phyloP scores from a whole-genome alignment of 192 early-diverging fungal species.

The Mortierella hygrophila region DNA sequence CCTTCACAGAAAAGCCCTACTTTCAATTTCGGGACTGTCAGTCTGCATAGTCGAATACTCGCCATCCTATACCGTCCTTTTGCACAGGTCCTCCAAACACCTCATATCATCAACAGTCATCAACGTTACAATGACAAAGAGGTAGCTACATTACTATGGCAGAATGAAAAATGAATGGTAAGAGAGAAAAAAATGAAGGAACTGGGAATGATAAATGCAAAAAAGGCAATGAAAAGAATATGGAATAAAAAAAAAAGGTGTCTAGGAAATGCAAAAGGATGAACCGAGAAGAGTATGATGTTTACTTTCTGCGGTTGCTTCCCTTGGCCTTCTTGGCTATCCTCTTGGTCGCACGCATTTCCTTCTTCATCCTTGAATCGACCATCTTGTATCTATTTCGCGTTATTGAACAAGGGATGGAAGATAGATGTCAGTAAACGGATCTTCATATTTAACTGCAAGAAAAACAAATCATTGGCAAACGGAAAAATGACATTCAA shows the following conservation, averaged over 20 bases:
- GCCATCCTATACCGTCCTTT: too few relatives aligned
- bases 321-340: conserved; percentile 73
- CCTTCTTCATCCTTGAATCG: conserved; percentile 97
- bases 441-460: not conserved
- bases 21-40: too few relatives aligned
- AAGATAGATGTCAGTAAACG: conserved; percentile 11
- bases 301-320: conserved; percentile 60
- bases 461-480: not conserved
- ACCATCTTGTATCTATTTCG: conserved; percentile 85
- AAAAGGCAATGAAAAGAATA: not conserved
- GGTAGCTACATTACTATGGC: conserved; percentile 3
- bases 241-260: not conserved
- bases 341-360: conserved; percentile 87
- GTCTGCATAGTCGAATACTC: too few relatives aligned
- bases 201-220: conserved; percentile 5
- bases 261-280: not conserved
- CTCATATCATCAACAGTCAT: too few relatives aligned
- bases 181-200: not conserved
- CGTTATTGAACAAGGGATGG: not conserved
- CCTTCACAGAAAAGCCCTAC: too few relatives aligned
- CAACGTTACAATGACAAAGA: not conserved
- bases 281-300: not conserved
- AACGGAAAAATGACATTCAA: conserved; percentile 15
- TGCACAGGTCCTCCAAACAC: too few relatives aligned
- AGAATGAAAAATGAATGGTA: conserved; percentile 10